Conservation (phyloP, 352 stramenopile genomes). For the Phytophthora tentaculata region DNA sequence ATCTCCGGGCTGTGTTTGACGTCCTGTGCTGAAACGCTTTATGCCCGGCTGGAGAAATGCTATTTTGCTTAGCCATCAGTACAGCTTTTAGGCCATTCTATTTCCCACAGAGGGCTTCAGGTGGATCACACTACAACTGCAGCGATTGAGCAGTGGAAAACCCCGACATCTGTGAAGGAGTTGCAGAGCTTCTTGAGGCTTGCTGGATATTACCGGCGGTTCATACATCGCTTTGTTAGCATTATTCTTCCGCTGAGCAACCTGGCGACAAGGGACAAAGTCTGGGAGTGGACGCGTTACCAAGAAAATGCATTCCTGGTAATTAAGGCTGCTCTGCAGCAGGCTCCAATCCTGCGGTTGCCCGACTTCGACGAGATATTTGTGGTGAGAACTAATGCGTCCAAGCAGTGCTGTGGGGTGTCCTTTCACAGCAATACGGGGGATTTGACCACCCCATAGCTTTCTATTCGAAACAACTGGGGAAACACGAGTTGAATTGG, state of each 20-base stretch:
- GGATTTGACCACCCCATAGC: neutral
- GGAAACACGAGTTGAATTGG: neutral
- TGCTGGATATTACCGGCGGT: constrained; percentile 32
- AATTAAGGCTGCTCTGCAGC: neutral
- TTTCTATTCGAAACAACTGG: neutral
- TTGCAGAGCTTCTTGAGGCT: constrained; percentile 38
- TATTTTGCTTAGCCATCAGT: constrained; percentile 22
- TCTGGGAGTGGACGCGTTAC: neutral
- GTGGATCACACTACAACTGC: constrained; percentile 31
- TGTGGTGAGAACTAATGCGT: neutral
- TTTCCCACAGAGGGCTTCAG: constrained; percentile 15
- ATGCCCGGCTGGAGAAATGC: constrained; percentile 31
- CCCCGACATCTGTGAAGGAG: constrained; percentile 28
- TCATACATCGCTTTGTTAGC: neutral
- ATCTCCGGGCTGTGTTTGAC: constrained; percentile 30
- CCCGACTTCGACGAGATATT: neutral
- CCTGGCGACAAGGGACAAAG: neutral
- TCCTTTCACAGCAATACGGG: neutral
- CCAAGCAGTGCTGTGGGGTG: neutral
- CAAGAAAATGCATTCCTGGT: neutral
- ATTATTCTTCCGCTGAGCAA: neutral
- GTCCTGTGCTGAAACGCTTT: constrained; percentile 35
- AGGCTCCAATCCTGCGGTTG: neutral
- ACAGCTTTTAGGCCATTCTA: constrained; percentile 36
- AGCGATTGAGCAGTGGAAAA: constrained; percentile 24